Conservation (phyloP, 148 eudicot genomes). For the Simmondsia chinensis region DNA sequence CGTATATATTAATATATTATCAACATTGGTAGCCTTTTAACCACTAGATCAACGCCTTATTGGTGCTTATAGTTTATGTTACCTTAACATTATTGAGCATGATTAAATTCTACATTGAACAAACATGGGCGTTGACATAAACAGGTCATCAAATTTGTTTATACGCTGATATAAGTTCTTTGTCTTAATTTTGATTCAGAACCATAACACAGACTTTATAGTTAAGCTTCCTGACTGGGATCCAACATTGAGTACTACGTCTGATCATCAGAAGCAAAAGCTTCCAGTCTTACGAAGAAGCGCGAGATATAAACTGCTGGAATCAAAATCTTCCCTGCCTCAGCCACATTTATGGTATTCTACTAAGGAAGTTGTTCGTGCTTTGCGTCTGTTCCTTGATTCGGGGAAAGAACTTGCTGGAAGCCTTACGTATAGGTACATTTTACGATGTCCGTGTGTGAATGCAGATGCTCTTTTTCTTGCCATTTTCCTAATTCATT, state of each 20-base stretch:
- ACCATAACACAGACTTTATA: conserved; percentile 86
- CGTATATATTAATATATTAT: too few species aligned
- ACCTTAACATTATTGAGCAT: too few species aligned
- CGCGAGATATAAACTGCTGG: conserved; percentile 39
- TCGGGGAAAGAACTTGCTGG: conserved; percentile 48
- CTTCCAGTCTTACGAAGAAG: conserved; percentile 14
- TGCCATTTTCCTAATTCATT: too few species aligned
- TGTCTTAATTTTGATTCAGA: conserved; percentile 36
- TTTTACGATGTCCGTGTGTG: too few species aligned
- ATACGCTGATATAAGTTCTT: neutral
- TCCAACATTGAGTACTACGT: conserved; percentile 24
- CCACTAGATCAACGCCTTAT: too few species aligned
- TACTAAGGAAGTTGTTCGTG: conserved; percentile 47
- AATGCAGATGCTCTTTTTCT: neutral
- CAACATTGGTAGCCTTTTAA: too few species aligned
- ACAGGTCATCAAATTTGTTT: too few species aligned
- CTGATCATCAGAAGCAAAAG: conserved; percentile 19
- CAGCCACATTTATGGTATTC: conserved; percentile 85
- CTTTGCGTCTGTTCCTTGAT: conserved; percentile 72
- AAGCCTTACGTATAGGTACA: conserved; percentile 88
- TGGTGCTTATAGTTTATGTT: too few species aligned
- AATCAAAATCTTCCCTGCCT: conserved; percentile 46
- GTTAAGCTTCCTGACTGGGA: conserved; percentile 97
- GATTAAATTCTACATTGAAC: too few species aligned
- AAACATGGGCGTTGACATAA: too few species aligned